Evolutionary conservation across 768 basidiomycete genomes (phyloP), one percentile per base, ranked within the genome.

Genomic region (Suillus variegatus): DNA sequence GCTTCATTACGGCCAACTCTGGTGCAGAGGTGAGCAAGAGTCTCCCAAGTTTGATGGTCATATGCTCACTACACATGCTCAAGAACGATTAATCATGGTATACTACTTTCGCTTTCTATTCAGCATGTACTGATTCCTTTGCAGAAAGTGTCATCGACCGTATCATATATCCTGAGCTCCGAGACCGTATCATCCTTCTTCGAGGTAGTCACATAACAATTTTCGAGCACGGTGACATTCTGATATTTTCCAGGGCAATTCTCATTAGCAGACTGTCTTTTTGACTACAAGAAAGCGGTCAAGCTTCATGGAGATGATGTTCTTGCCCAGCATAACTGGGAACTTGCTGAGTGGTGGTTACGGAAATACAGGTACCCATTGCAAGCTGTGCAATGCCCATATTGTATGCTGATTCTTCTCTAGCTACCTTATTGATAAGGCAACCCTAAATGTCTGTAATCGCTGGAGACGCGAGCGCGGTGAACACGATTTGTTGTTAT

Each of bases 241-340:
- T 14, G 52, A 65, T 41, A 54, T 44, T 20, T 69, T 55, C 5
- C 67, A 94, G 92, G 86, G 28, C 90, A 89, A 56, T 92, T 91
- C 68, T 89, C 91, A 70, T 78, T 97, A 16, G 86, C 90, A 0
- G 93, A 94, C 66, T 93, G 91, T 70, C 78, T 95, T 36, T 82
- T 90, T 66, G 90, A 92, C 66, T 90, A 93, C 67, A 82, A 90
- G 40, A 79, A 76, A 32, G 85, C 86, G 4, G 83, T 93, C 14
- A 89, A 85, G 3, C 84, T 96, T 52, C 95, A 97, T 65, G 94
- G 94, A 14, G 93, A 97, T 69, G 95, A 98, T 71, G 91, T 95
- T 25, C 82, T 97, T n/a, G 88, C 89, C 4, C 93, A 97, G 70
- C 81, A 79, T 51, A 95, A 93, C 71, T 97, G 95, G 94, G 96